phyloP scores from a whole-genome alignment of 805 yeast genomes.

The Pichia cephalocereana region DNA sequence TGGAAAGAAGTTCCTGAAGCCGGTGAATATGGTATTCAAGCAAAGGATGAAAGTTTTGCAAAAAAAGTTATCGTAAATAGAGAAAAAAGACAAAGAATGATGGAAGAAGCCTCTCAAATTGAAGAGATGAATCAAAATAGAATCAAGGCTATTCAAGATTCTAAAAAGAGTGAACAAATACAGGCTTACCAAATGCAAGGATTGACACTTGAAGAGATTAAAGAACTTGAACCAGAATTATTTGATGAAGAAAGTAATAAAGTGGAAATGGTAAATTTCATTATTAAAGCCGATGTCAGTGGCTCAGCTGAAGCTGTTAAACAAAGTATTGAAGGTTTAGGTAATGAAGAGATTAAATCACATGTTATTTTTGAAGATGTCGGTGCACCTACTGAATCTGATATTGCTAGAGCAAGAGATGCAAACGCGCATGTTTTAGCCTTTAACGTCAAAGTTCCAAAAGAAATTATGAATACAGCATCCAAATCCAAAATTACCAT shows the following conservation, averaged over 20 bases:
- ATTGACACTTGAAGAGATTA: constrained; percentile 39
- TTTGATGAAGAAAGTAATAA: constrained; percentile 24
- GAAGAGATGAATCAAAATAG: constrained; percentile 64
- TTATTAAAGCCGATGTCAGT: constrained; percentile 83
- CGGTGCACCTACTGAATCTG: constrained; percentile 64
- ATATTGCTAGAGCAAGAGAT: constrained; percentile 56
- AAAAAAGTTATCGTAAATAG: constrained; percentile 68
- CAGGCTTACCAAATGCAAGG: constrained; percentile 57
- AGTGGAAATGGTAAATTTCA: constrained; percentile 41
- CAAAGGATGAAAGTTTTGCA: constrained; percentile 63
- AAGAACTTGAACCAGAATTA: constrained; percentile 25
- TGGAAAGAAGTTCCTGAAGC: constrained; percentile 93
- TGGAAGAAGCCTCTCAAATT: constrained; percentile 55
- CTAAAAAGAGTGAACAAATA: constrained; percentile 42
- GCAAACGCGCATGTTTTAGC: constrained; percentile 69
- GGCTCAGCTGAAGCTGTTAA: constrained; percentile 92
- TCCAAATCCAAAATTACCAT: constrained; percentile 47
- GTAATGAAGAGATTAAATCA: constrained; percentile 75
- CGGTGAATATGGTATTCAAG: constrained; percentile 77
- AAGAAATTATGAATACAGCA: constrained; percentile 52
- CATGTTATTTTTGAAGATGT: constrained; percentile 66
- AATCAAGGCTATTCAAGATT: constrained; percentile 41
- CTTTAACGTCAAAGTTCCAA: constrained; percentile 66
- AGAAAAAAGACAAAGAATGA: constrained; percentile 38
- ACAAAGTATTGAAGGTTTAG: constrained; percentile 73